phyloP scores from a whole-genome alignment of 73 alveolate genomes.

The Tetrahymena borealis region DNA sequence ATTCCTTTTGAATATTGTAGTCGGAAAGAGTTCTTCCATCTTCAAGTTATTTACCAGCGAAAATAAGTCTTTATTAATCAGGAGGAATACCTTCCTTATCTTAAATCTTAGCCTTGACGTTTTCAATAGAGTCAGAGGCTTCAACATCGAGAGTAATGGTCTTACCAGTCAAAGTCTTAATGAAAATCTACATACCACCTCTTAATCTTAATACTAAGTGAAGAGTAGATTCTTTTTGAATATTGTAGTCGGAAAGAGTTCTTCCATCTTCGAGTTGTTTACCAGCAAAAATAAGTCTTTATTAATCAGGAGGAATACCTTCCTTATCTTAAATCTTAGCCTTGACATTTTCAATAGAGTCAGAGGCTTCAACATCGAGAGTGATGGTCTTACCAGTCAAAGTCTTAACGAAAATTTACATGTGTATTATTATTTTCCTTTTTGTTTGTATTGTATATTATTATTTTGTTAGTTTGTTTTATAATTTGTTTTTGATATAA shows the following conservation, averaged over 20 bases:
- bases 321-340: not conserved
- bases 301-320: not conserved
- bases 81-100: too few relatives aligned
- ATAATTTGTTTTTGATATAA: too few relatives aligned
- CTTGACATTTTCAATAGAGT: not conserved
- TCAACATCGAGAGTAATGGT: not conserved
- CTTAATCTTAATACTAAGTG: not conserved
- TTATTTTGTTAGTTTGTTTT: too few relatives aligned
- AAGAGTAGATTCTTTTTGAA: not conserved
- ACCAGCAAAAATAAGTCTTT: conserved; percentile 1
- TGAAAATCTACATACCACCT: not conserved
- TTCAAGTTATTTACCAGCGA: too few relatives aligned
- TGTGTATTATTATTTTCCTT: too few relatives aligned
- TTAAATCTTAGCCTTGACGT: not conserved
- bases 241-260: not conserved
- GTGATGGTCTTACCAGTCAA: not conserved
- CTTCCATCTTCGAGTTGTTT: not conserved
- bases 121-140: conserved; percentile 6
- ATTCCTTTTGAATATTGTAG: too few relatives aligned
- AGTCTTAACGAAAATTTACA: too few relatives aligned
- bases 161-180: not conserved
- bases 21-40: too few relatives aligned
- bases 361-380: not conserved
- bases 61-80: too few relatives aligned
- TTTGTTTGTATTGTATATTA: too few relatives aligned